These are phyloP conservation scores for Lichtheimia ornata DNA, from an alignment of 371 early-diverging fungal genomes.

Conservation along the genomic window DNA sequence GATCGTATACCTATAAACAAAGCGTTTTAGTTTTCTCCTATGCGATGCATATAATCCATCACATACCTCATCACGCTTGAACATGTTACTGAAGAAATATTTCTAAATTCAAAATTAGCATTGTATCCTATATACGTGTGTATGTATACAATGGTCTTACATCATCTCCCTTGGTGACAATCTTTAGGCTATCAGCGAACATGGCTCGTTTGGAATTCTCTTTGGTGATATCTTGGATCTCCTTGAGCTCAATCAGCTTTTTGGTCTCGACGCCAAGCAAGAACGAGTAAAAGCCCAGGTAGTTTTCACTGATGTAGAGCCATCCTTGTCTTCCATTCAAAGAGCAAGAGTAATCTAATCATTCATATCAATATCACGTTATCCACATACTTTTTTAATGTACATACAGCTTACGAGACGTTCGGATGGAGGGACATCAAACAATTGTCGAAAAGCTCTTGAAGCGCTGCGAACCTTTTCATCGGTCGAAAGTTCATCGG, in stretches of 20 bases:
- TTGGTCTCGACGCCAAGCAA: constrained; percentile 92
- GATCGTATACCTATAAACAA: constrained; percentile 71
- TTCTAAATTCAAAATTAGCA: constrained; percentile 16
- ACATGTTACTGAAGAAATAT: constrained; percentile 90
- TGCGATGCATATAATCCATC: not conserved
- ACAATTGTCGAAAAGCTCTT: constrained; percentile 88
- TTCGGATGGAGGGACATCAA: constrained; percentile 81
- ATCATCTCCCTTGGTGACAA: constrained; percentile 78
- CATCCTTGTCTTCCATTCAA: constrained; percentile 93
- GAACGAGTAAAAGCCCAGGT: constrained; percentile 92
- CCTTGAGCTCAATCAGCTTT: constrained; percentile 85
- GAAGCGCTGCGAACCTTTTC: constrained; percentile 88
- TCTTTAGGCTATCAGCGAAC: constrained; percentile 83
- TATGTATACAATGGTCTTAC: not conserved
- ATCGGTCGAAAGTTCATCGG: constrained; percentile 81
- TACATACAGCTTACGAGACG: constrained; percentile 84
- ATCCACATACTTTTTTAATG: not conserved
- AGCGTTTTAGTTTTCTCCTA: not conserved
- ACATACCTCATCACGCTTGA: constrained; percentile 83
- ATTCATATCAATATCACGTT: not conserved
- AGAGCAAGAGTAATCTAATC: constrained; percentile 88
- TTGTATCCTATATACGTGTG: too few relatives aligned
- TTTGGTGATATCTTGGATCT: constrained; percentile 83
- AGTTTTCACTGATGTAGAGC: constrained; percentile 93
- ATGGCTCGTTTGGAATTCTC: constrained; percentile 88